A percentile compares a stretch with the other conserved stretches of the same genome.
Evolutionary conservation across 164 flowering plant genomes (phyloP).

Genomic region (Nelumbo lutea): DNA sequence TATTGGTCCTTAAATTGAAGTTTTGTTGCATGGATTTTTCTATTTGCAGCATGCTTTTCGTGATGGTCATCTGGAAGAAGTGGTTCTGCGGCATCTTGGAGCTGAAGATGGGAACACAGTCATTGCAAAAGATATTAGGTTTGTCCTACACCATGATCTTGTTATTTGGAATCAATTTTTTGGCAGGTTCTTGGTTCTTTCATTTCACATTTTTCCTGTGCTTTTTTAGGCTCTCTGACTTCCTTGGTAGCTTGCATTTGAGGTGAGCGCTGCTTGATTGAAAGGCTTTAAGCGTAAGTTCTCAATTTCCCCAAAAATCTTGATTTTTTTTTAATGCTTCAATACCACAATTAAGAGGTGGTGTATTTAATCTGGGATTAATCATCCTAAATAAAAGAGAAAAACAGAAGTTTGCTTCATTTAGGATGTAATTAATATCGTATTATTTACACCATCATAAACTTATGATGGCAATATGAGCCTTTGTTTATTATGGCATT

Average conservation of each 20-base stretch:
- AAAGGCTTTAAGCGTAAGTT: slow-evolving; percentile 17
- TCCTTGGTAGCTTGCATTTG: slow-evolving; percentile 56
- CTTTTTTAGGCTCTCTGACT: slow-evolving; percentile 78
- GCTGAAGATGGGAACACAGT: slow-evolving; percentile 79
- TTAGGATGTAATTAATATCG: too few species aligned
- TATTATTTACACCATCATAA: too few species aligned
- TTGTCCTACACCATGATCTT: slow-evolving; percentile 4
- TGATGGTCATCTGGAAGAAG: slow-evolving; percentile 89
- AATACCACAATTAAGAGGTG: too few species aligned
- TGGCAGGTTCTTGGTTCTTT: background rate
- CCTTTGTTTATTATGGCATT: too few species aligned
- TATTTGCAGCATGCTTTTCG: slow-evolving; percentile 76
- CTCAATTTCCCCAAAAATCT: too few species aligned
- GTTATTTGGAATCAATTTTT: background rate
- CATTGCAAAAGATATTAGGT: slow-evolving; percentile 86
- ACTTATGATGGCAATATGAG: too few species aligned
- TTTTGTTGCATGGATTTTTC: too few species aligned
- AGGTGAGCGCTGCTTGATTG: slow-evolving; percentile 26
- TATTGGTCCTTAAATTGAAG: too few species aligned
- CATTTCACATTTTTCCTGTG: background rate
- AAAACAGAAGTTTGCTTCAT: too few species aligned
- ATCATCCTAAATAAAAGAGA: too few species aligned
- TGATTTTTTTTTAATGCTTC: too few species aligned
- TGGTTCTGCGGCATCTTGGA: slow-evolving; percentile 78
- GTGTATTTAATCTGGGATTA: too few species aligned